Conservation (phyloP, 306 rosid species). For the Malus sieversii region DNA sequence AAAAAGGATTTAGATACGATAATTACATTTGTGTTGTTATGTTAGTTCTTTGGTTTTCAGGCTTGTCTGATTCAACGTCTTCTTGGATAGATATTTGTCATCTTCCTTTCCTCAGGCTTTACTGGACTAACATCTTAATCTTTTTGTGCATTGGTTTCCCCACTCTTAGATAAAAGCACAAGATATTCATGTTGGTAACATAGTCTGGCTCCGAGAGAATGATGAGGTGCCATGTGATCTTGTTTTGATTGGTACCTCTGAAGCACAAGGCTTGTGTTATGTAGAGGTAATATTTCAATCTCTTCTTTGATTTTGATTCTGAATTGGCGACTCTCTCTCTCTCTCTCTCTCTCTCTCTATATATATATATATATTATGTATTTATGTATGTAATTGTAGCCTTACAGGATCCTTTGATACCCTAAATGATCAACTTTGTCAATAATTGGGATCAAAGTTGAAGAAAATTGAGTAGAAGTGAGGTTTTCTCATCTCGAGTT, state of each 20-base stretch:
- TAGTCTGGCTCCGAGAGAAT: constrained; percentile 94
- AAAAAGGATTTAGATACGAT: neutral
- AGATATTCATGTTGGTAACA: constrained; percentile 80
- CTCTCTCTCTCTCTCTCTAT: neutral
- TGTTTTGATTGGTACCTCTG: constrained; percentile 89
- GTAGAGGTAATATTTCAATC: constrained; percentile 56
- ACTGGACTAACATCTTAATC: constrained; percentile 11
- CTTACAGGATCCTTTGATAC: too few species aligned
- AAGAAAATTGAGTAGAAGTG: too few species aligned
- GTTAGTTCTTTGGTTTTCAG: neutral
- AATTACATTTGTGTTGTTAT: neutral
- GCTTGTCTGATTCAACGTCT: neutral
- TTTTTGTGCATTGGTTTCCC: constrained; percentile 16
- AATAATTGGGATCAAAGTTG: too few species aligned
- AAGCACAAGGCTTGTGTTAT: constrained; percentile 90
- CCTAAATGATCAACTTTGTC: too few species aligned
- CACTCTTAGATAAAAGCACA: constrained; percentile 75
- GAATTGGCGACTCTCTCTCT: neutral
- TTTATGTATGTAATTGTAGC: too few species aligned
- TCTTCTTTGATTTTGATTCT: neutral
- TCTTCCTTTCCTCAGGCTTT: constrained; percentile 13
- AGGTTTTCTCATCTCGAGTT: too few species aligned
- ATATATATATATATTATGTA: too few species aligned
- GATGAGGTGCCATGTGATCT: constrained; percentile 99
- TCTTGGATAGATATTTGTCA: constrained; percentile 9